Evolutionary conservation across 495 filamentous ascomycete species (phyloP).

Genomic region (Xylaria scruposa): DNA sequence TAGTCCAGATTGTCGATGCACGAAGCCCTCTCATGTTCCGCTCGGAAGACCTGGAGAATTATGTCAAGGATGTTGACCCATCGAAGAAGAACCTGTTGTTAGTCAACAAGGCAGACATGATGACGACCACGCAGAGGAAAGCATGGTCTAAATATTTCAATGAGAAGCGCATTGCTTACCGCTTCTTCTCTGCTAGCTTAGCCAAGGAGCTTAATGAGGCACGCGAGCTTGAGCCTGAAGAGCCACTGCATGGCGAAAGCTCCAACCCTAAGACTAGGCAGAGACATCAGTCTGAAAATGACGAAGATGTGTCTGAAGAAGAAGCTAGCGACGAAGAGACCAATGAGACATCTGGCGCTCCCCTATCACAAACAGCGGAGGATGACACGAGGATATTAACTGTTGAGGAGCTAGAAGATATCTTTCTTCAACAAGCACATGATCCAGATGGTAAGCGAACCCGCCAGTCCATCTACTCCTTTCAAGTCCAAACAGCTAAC

Average conservation of each 20-base stretch:
- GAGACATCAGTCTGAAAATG: constrained; percentile 24
- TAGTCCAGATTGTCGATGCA: constrained; percentile 99
- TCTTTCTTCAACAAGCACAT: constrained; percentile 81
- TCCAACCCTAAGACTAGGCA: constrained; percentile 42
- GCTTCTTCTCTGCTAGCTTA: constrained; percentile 93
- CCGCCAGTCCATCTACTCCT: not conserved
- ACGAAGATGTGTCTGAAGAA: constrained; percentile 28
- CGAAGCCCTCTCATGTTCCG: constrained; percentile 93
- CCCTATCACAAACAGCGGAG: constrained; percentile 47
- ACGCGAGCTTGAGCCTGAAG: constrained; percentile 56
- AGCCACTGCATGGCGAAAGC: constrained; percentile 37
- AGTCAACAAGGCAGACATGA: constrained; percentile 99
- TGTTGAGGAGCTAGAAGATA: constrained; percentile 86
- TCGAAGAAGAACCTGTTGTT: constrained; percentile 91
- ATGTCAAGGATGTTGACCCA: constrained; percentile 89
- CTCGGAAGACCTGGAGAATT: constrained; percentile 89
- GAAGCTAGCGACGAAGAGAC: constrained; percentile 53
- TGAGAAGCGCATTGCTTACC: constrained; percentile 79
- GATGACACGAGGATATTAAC: constrained; percentile 82
- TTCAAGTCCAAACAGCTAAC: constrained; percentile 2
- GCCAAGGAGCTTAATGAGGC: constrained; percentile 88
- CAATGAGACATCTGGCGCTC: constrained; percentile 35
- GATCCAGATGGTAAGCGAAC: constrained; percentile 55
- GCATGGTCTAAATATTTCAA: constrained; percentile 91
- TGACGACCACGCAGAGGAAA: constrained; percentile 84